Base-by-base conservation (phyloP, 495 filamentous ascomycete genomes). In the Xylaria acuta region DNA sequence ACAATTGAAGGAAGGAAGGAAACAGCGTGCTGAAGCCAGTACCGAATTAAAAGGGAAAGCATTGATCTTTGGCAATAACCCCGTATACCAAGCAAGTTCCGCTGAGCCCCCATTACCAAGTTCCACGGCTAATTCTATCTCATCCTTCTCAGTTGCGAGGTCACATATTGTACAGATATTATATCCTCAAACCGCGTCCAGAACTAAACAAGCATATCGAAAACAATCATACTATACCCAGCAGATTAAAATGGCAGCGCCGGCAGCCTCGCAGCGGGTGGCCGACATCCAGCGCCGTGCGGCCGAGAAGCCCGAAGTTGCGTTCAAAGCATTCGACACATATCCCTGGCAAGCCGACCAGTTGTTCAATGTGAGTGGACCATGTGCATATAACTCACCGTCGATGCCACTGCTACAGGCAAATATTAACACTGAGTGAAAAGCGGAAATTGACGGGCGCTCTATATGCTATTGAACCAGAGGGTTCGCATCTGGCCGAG, bases 261-360 rank as follows among this genome's bases (percentile, higher is more conserved):
- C 73, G n/a, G 72, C 74, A 36, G 36, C 60, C 64, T 60, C 53
- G n/a, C 59, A 66, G n/a, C 47, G 53, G 25, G 43, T 77, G 5
- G 74, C 75, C 32, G 71, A 70, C 45, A 65, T 76, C 45, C 77
- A 78, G 59, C 75, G 75, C 53, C 77, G 72, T 34, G 74, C 69
- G 27, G 75, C 77, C 30, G 74, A 76, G 36, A 72, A 77, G n/a
- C 72, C 74, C 5, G 67, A 77, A 34, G 71, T 76, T 9, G 66
- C 70, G 70, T 78, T 74, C 70, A 72, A 62, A 20, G 78, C 78
- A 25, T 80, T 80, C 56, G 76, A 80, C 69, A 74, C 76, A 43
- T 80, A 80, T 64, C 78, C 78, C 20, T 80, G 78, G 78, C 45
- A 71, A 34, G 76, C 74, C 41, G 78, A 80, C 65, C 76, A 76